Conservation (phyloP, 768 basidiomycete genomes). For the Mrakia blollopis region DNA sequence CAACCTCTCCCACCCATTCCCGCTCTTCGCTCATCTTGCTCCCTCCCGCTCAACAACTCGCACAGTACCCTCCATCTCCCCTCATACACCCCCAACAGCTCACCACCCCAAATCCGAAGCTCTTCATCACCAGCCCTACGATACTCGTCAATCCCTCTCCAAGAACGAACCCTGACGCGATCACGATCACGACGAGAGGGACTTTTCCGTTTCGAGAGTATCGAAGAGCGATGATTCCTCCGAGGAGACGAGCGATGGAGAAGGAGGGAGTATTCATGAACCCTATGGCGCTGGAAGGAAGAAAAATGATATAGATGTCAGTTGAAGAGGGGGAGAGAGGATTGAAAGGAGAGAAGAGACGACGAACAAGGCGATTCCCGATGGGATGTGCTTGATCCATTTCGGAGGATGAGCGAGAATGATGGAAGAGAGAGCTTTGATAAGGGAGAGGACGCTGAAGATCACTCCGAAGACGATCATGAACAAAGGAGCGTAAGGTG, state of each 20-base stretch:
- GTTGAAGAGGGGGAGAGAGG: neutral
- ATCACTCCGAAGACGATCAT: constrained; percentile 72
- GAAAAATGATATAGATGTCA: too few relatives aligned
- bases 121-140: constrained; percentile 66
- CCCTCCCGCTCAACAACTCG: constrained; percentile 17
- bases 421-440: constrained; percentile 54
- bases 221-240: constrained; percentile 71
- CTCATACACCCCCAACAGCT: constrained; percentile 79
- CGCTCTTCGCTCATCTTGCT: neutral
- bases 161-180: constrained; percentile 91
- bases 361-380: constrained; percentile 71
- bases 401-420: constrained; percentile 20
- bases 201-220: constrained; percentile 39
- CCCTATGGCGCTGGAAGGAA: constrained; percentile 44
- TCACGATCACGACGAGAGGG: constrained; percentile 53
- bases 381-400: constrained; percentile 68
- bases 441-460: constrained; percentile 62
- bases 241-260: constrained; percentile 82
- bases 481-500: constrained; percentile 65
- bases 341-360: neutral
- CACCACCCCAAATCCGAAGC: constrained; percentile 59
- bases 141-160: constrained; percentile 91
- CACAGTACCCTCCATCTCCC: constrained; percentile 40
- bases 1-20: too few relatives aligned
- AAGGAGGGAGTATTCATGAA: constrained; percentile 95